Conservation (phyloP, 192 early-diverging fungal genomes). For the Thamnidium elegans region DNA sequence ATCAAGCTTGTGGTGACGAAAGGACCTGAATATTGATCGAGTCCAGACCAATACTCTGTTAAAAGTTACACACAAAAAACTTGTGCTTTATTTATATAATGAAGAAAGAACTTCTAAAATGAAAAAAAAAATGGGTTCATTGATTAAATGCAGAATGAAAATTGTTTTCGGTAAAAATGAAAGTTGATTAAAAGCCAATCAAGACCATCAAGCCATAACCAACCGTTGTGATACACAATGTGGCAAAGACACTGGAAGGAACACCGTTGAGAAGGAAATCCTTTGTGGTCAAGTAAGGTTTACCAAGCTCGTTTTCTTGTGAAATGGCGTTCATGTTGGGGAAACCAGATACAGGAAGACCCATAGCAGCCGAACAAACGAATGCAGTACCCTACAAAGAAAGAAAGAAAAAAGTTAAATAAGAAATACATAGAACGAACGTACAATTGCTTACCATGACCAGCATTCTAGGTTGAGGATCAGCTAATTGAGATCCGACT, state of each 20-base stretch:
- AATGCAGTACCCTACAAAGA: conserved; percentile 59
- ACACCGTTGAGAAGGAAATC: conserved; percentile 88
- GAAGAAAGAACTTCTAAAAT: no score
- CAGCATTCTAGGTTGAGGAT: conserved; percentile 74
- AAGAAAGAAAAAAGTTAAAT: not conserved
- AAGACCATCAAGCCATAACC: conserved; percentile 74
- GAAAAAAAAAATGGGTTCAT: no score
- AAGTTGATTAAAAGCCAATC: conserved; percentile 37
- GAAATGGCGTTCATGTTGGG: conserved; percentile 98
- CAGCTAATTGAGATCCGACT: conserved; percentile 77
- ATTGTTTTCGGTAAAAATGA: no score
- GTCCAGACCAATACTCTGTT: no score
- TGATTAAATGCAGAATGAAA: no score
- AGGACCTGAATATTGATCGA: no score
- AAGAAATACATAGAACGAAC: conserved; percentile 20
- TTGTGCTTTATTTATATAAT: no score
- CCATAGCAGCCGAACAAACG: conserved; percentile 89
- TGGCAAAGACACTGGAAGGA: conserved; percentile 70
- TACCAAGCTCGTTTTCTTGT: conserved; percentile 84
- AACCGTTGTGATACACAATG: conserved; percentile 64
- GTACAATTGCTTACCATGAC: conserved; percentile 60
- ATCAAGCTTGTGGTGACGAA: no score
- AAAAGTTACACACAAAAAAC: no score
- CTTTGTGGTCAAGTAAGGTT: conserved; percentile 72
- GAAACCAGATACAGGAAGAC: conserved; percentile 89